Base-by-base conservation (phyloP, 805 yeast species). In the Kazachstania bromeliacearum region DNA sequence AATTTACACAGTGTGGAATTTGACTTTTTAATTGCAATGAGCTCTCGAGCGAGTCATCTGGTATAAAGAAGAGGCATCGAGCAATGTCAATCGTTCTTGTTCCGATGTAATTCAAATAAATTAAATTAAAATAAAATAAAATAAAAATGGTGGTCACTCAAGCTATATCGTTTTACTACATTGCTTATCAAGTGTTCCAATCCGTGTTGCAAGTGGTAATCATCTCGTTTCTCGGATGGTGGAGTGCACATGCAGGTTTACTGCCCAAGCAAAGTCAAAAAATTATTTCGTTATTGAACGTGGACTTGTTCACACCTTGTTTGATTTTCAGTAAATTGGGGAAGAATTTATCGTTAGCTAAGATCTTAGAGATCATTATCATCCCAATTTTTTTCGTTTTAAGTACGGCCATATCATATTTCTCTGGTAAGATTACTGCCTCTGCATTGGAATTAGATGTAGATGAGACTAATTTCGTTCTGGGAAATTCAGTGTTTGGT, bases 401-500 rank as follows among this genome's bases (percentile, higher is more conserved):
- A 20, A 75, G 87, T n/a, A 87, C 96, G 0, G 74, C 71, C 14
- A 78, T 87, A 13, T 78, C 96, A 1, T 79, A 64, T 48, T 18
- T 63, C 7, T 75, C 85, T 25, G 82, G 95, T 5, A 61, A 64
- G 21, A 20, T 73, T 15, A 70, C 77, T 27, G 66, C 85, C 4
- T 55, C 59, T 10, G 43, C 76, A 29, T 56, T 87, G 43, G 51
- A 60, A 6, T 63, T 92, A 48, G 82, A 82, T 48, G 72, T 65
- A 33, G 75, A 83, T 10, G 96, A 92, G 60, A 55, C 84, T 3
- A 88, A 89, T 62, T 89, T 85, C 51, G 96, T 92, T 34, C 81
- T 94, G 16, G 97, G 96, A 2, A 92, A 92, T 94, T 85, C 92
- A 2, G 95, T 88, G 5, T 89, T 89, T 62, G 97, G 96, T 36